Evolutionary conservation across 1,139 yeast species (phyloP).

Genomic region (Suhomyces bokatorum): DNA sequence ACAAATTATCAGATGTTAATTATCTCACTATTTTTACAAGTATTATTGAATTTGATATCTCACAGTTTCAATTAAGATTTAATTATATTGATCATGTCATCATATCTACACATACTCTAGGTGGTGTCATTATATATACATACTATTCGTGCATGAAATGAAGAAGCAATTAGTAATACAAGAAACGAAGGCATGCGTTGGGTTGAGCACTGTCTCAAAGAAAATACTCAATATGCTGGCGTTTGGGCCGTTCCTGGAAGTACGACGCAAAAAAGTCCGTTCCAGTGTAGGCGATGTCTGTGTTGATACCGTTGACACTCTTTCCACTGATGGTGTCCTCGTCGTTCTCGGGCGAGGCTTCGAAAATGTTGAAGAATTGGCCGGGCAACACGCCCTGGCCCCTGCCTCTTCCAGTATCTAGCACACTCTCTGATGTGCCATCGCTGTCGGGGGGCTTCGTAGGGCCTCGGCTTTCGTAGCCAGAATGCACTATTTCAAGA

Average conservation of each 20-base stretch:
- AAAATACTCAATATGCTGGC: slow-evolving; percentile 27
- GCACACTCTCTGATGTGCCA: neutral
- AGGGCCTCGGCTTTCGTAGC: slow-evolving; percentile 23
- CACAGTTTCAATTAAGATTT: too few species aligned
- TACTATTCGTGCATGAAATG: slow-evolving; percentile 3
- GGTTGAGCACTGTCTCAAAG: slow-evolving; percentile 2
- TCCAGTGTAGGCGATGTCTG: slow-evolving; percentile 16
- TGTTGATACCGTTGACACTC: slow-evolving; percentile 38
- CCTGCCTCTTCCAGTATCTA: neutral
- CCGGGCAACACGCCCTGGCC: slow-evolving; percentile 42
- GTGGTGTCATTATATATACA: neutral
- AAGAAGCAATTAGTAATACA: slow-evolving; percentile 10
- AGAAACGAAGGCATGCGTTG: slow-evolving; percentile 1
- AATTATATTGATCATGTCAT: too few species aligned
- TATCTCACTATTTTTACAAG: too few species aligned
- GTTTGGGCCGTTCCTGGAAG: slow-evolving; percentile 25
- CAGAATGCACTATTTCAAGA: slow-evolving; percentile 59
- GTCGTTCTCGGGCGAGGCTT: slow-evolving; percentile 90
- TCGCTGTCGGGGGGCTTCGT: slow-evolving; percentile 9
- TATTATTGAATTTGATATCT: too few species aligned
- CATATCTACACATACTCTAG: too few species aligned
- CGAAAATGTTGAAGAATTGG: slow-evolving; percentile 85
- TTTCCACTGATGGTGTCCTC: slow-evolving; percentile 46
- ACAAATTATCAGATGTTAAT: too few species aligned
- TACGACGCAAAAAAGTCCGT: slow-evolving; percentile 27